A percentile compares a stretch with the other conserved stretches of the same genome.
Conservation (phyloP, 176 grass and related monocot genomes). For the Stipa capillata region DNA sequence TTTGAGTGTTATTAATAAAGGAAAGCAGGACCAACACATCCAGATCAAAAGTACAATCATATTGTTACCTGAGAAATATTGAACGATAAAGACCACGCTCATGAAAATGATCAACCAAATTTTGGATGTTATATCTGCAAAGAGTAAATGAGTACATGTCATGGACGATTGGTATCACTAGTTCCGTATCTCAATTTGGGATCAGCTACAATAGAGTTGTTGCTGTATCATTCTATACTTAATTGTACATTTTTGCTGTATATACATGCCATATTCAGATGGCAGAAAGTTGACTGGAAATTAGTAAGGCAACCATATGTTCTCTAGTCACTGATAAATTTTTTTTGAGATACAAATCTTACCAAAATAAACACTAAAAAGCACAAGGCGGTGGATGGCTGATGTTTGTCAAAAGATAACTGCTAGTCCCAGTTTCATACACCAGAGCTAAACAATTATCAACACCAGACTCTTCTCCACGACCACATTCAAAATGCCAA, state of each 20-base stretch:
- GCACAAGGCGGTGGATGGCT: no score
- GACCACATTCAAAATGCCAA: neutral
- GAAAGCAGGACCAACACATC: neutral
- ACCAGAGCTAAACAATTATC: neutral
- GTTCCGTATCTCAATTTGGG: neutral
- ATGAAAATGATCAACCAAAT: constrained; percentile 89
- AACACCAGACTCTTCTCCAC: neutral
- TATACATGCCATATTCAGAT: neutral
- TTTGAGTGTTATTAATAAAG: neutral
- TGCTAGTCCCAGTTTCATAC: neutral
- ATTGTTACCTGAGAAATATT: constrained; percentile 82
- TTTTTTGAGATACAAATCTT: neutral
- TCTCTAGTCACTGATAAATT: neutral
- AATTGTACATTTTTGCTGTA: neutral
- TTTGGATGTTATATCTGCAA: constrained; percentile 66
- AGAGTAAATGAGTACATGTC: neutral
- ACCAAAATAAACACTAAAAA: neutral
- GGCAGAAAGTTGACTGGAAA: neutral
- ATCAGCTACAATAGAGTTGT: neutral
- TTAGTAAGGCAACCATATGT: neutral
- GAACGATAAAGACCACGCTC: constrained; percentile 76
- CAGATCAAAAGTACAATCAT: neutral
- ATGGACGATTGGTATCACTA: neutral
- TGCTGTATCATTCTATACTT: neutral
- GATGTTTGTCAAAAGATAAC: no score